Conservation (phyloP, 441 rosid genomes). For the Gossypium laxum region DNA sequence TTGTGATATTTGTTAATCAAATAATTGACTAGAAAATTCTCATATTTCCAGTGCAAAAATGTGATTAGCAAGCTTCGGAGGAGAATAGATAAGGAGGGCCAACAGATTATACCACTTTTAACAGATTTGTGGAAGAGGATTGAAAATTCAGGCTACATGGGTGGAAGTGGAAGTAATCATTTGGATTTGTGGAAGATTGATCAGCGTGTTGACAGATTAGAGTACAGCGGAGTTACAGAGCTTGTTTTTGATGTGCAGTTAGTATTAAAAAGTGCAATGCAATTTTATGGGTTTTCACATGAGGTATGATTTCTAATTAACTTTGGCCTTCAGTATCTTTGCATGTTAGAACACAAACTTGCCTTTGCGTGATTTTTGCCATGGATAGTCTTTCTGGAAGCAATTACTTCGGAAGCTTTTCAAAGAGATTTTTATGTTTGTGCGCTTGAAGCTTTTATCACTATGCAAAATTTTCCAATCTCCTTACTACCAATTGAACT, state of each 20-base stretch:
- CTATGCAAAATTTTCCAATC: not conserved
- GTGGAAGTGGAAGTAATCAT: conserved; percentile 57
- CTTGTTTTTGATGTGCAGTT: conserved; percentile 80
- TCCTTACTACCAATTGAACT: not conserved
- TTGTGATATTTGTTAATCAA: not conserved
- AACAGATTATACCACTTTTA: conserved; percentile 83
- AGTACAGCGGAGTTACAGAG: conserved; percentile 73
- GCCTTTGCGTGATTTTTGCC: not conserved
- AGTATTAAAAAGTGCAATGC: conserved; percentile 86
- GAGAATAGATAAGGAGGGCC: conserved; percentile 88
- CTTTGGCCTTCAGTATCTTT: not conserved
- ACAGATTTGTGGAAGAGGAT: conserved; percentile 83
- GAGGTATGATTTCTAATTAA: conserved; percentile 47
- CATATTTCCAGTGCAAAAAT: conserved; percentile 65
- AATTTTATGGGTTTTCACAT: conserved; percentile 67
- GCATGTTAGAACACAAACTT: not conserved
- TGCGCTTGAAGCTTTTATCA: not conserved
- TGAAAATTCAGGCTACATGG: conserved; percentile 49
- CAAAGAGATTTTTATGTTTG: not conserved
- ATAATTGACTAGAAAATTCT: conserved; percentile 10
- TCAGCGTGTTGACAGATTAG: conserved; percentile 68
- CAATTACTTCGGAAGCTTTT: conserved; percentile 1
- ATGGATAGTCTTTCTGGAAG: not conserved
- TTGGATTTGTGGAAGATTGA: conserved; percentile 86
- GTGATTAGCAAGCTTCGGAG: conserved; percentile 83